These are phyloP conservation scores for Viola odorata DNA, from an alignment of 345 rosid species.

Conservation along the genomic window DNA sequence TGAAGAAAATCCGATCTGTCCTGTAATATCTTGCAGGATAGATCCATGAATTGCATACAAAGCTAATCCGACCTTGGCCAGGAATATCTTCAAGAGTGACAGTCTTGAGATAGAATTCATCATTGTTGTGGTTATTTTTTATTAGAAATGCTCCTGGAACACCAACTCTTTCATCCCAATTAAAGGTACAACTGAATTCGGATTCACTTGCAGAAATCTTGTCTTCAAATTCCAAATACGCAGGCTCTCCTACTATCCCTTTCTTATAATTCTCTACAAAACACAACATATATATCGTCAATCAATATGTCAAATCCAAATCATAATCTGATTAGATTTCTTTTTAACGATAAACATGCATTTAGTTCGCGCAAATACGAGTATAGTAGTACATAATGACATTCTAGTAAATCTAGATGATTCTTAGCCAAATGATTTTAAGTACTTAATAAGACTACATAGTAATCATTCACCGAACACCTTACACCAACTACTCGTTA, in stretches of 20 bases:
- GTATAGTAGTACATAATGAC: too few species aligned
- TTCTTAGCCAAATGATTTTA: too few species aligned
- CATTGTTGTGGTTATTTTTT: slow-evolving; percentile 45
- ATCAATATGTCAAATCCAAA: too few species aligned
- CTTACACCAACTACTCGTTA: too few species aligned
- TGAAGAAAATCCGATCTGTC: slow-evolving; percentile 65
- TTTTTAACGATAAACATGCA: too few species aligned
- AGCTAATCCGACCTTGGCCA: slow-evolving; percentile 58
- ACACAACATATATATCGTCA: background rate
- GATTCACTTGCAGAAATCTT: slow-evolving; percentile 37
- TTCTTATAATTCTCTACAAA: background rate
- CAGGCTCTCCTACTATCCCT: slow-evolving; percentile 56
- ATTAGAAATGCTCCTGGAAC: slow-evolving; percentile 64
- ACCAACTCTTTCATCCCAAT: slow-evolving; percentile 53
- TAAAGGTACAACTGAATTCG: slow-evolving; percentile 42
- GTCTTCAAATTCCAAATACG: slow-evolving; percentile 36
- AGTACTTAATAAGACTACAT: too few species aligned
- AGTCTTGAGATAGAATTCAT: slow-evolving; percentile 61
- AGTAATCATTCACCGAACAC: too few species aligned
- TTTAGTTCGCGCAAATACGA: too few species aligned
- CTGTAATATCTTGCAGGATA: slow-evolving; percentile 51
- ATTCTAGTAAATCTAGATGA: too few species aligned
- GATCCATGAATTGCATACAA: slow-evolving; percentile 84
- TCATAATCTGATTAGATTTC: too few species aligned
- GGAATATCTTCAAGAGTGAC: slow-evolving; percentile 69